A percentile compares a stretch with the other conserved stretches of the same genome.
phyloP scores from a whole-genome alignment of 257 asterid species.

The Ophiorrhiza pumila region DNA sequence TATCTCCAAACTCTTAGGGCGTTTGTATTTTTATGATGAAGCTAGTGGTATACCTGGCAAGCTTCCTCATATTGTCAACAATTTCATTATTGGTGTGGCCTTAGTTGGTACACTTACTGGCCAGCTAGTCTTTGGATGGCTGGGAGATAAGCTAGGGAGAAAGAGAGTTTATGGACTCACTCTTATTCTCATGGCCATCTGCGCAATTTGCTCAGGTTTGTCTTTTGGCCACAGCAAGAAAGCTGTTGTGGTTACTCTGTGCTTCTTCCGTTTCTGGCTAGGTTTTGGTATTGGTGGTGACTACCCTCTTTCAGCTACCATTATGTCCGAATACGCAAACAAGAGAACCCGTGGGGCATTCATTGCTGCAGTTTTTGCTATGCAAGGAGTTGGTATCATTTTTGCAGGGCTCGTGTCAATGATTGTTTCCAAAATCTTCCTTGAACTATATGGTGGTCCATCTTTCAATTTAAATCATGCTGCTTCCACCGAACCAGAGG shows the following conservation, averaged over 20 bases:
- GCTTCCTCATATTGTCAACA: conserved; percentile 27
- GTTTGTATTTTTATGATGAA: conserved; percentile 20
- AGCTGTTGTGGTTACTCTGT: conserved; percentile 23
- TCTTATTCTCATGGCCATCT: conserved; percentile 22
- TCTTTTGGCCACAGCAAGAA: conserved; percentile 19
- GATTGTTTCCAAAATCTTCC: conserved; percentile 22
- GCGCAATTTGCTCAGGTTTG: conserved; percentile 30
- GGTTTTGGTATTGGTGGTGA: conserved; percentile 35
- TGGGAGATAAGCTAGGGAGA: conserved; percentile 32
- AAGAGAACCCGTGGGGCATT: conserved; percentile 29
- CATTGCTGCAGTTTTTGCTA: conserved; percentile 34
- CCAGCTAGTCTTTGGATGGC: conserved; percentile 26
- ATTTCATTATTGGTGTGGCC: conserved; percentile 25
- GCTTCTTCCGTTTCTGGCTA: conserved; percentile 35
- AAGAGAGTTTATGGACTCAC: conserved; percentile 31
- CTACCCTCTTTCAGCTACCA: conserved; percentile 35
- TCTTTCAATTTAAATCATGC: not conserved
- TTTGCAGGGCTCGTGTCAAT: conserved; percentile 32
- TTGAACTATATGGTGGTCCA: conserved; percentile 2
- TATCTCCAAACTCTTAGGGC: conserved; percentile 30
- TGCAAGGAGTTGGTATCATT: conserved; percentile 35
- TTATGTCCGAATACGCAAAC: conserved; percentile 35
- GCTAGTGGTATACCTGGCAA: conserved; percentile 15
- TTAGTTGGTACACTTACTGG: conserved; percentile 29
- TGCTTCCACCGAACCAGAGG: conserved; percentile 23